Evolutionary conservation across 2,329 filamentous ascomycete species (phyloP).

Genomic region (Cercospora citrullina): DNA sequence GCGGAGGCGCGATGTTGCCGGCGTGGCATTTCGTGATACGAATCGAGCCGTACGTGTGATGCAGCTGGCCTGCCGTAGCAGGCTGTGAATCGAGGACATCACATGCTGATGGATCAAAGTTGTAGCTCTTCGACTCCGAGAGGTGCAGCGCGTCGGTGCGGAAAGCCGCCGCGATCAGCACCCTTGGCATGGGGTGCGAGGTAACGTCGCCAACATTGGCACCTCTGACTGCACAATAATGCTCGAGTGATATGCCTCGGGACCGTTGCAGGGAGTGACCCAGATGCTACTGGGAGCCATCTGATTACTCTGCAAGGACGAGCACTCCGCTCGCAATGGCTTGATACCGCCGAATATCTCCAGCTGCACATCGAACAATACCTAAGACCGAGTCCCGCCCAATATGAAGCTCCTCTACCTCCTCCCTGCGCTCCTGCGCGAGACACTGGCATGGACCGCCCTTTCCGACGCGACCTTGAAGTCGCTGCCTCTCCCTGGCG

Average conservation of each 20-base stretch:
- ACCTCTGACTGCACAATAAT: background rate
- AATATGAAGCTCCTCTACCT: constrained; percentile 33
- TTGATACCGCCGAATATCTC: background rate
- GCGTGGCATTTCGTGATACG: background rate
- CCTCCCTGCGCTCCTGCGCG: constrained; percentile 37
- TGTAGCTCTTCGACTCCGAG: background rate
- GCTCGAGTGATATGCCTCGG: background rate
- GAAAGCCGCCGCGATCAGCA: background rate
- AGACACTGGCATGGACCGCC: constrained; percentile 53
- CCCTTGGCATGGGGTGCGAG: background rate
- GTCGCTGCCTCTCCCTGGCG: constrained; percentile 67
- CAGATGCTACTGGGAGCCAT: background rate
- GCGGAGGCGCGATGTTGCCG: background rate
- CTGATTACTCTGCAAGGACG: background rate
- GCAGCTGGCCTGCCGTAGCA: constrained; percentile 18
- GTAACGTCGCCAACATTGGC: constrained; percentile 11
- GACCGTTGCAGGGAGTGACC: background rate
- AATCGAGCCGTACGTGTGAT: background rate
- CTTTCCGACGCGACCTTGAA: constrained; percentile 75
- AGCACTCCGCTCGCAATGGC: background rate
- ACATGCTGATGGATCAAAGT: constrained; percentile 21
- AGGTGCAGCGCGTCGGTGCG: background rate
- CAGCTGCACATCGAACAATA: background rate
- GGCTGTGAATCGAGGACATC: constrained; percentile 25
- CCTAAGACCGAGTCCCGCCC: background rate